A percentile compares a stretch with the other conserved stretches of the same genome.
phyloP scores from a whole-genome alignment of 2,329 filamentous ascomycete species.

The Capronia epimyces region DNA sequence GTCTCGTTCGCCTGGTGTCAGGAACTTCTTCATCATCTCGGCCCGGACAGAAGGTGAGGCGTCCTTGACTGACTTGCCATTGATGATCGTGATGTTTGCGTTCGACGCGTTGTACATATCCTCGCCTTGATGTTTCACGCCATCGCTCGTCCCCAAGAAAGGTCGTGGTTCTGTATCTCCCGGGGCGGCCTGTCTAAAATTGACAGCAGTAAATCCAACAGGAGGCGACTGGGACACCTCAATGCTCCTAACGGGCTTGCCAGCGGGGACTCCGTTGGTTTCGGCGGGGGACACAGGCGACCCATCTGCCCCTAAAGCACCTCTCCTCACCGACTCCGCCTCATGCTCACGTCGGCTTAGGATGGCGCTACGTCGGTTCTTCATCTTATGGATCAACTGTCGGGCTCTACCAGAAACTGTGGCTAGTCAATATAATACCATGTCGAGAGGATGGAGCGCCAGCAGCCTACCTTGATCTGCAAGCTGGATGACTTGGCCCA shows the following conservation, averaged over 20 bases:
- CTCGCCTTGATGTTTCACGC: slow-evolving; percentile 5
- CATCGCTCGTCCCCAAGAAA: slow-evolving; percentile 2
- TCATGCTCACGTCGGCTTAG: slow-evolving; percentile 56
- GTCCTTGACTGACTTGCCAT: slow-evolving; percentile 45
- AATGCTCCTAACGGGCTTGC: slow-evolving; percentile 22
- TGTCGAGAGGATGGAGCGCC: background rate
- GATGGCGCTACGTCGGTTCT: slow-evolving; percentile 68
- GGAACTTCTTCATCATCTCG: slow-evolving; percentile 60
- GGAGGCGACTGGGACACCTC: slow-evolving; percentile 42
- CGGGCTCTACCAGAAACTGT: slow-evolving; percentile 63
- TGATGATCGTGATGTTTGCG: slow-evolving; percentile 46
- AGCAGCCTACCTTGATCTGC: slow-evolving; percentile 62
- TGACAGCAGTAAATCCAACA: slow-evolving; percentile 56
- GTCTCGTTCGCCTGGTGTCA: slow-evolving; percentile 54
- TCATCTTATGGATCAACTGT: slow-evolving; percentile 74
- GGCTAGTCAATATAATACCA: slow-evolving; percentile 7
- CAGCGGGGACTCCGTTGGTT: slow-evolving; percentile 30
- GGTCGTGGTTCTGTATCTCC: slow-evolving; percentile 10
- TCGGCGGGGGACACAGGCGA: slow-evolving; percentile 26
- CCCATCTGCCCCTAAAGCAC: slow-evolving; percentile 15
- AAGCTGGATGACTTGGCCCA: slow-evolving; percentile 70
- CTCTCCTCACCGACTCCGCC: slow-evolving; percentile 31
- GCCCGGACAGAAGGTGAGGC: slow-evolving; percentile 53
- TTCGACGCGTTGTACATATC: slow-evolving; percentile 38
- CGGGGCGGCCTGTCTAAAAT: slow-evolving; percentile 41